A percentile compares a stretch with the other conserved stretches of the same genome.
phyloP scores from a whole-genome alignment of 1,139 yeast genomes.

The Taiozyma sp. region DNA sequence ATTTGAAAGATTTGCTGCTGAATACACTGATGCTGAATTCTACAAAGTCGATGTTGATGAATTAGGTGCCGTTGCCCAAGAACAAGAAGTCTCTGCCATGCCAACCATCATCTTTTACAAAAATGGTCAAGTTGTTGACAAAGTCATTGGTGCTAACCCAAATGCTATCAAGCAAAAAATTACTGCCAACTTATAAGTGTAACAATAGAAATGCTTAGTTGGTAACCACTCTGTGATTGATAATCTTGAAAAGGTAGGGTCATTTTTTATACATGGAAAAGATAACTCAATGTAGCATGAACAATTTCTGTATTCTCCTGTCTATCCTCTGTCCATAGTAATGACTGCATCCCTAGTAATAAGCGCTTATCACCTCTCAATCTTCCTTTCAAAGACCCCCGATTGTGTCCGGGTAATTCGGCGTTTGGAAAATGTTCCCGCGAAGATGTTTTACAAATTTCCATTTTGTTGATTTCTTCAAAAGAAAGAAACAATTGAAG shows the following conservation, averaged over 20 bases:
- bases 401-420: no score
- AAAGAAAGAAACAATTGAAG: no score
- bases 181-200: slow-evolving; percentile 45
- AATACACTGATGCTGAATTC: slow-evolving; percentile 57
- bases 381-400: no score
- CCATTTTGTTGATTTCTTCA: no score
- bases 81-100: slow-evolving; percentile 77
- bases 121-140: slow-evolving; percentile 64
- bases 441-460: neutral
- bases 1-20: slow-evolving; percentile 65
- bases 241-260: no score
- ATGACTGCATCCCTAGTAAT: no score
- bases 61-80: slow-evolving; percentile 65
- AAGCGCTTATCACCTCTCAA: no score
- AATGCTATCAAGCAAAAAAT: slow-evolving; percentile 70
- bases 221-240: no score
- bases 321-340: no score
- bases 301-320: no score
- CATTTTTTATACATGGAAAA: neutral
- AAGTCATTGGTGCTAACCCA: slow-evolving; percentile 85
- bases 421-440: neutral
- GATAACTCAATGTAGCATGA: neutral
- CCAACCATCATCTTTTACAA: slow-evolving; percentile 83
- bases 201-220: no score
- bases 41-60: slow-evolving; percentile 85